These are phyloP conservation scores for Orbilia javanica DNA, from an alignment of 2,329 filamentous ascomycete species.

Conservation along the genomic window DNA sequence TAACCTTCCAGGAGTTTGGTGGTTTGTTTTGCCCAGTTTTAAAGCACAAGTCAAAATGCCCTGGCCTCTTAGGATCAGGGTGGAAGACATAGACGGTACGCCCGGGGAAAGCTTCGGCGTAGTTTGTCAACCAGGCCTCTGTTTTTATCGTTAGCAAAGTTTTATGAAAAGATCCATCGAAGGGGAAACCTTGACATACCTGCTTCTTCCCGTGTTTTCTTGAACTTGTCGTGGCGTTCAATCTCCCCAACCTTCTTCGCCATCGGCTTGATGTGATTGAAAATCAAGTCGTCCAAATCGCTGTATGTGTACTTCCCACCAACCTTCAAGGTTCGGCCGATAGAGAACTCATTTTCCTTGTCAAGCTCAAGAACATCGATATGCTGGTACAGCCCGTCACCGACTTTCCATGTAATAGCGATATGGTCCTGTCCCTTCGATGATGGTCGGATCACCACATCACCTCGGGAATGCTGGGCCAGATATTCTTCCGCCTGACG, in stretches of 20 bases:
- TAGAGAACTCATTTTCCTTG: slow-evolving; percentile 96
- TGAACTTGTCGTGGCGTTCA: slow-evolving; percentile 93
- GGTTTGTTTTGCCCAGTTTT: slow-evolving; percentile 83
- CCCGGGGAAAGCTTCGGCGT: slow-evolving; percentile 94
- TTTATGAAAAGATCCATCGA: background rate
- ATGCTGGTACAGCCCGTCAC: slow-evolving; percentile 95
- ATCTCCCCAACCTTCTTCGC: slow-evolving; percentile 97
- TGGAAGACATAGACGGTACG: slow-evolving; percentile 96
- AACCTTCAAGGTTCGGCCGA: slow-evolving; percentile 86
- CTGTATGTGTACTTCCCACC: slow-evolving; percentile 90
- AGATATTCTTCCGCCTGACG: slow-evolving; percentile 93
- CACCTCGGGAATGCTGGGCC: slow-evolving; percentile 84
- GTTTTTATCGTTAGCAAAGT: slow-evolving; percentile 51
- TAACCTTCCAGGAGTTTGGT: slow-evolving; percentile 78
- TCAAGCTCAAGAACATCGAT: slow-evolving; percentile 96
- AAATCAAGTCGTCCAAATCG: slow-evolving; percentile 96
- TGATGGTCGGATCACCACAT: slow-evolving; percentile 93
- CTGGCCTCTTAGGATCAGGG: slow-evolving; percentile 89
- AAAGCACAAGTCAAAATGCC: slow-evolving; percentile 96
- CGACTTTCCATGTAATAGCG: slow-evolving; percentile 97
- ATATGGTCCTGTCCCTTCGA: slow-evolving; percentile 96
- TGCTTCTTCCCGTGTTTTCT: slow-evolving; percentile 82
- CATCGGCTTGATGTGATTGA: slow-evolving; percentile 97
- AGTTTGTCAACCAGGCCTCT: slow-evolving; percentile 97
- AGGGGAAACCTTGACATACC: slow-evolving; percentile 73